Base-by-base conservation (phyloP, 2,329 filamentous ascomycete genomes). In the Botrytis squamosa region DNA sequence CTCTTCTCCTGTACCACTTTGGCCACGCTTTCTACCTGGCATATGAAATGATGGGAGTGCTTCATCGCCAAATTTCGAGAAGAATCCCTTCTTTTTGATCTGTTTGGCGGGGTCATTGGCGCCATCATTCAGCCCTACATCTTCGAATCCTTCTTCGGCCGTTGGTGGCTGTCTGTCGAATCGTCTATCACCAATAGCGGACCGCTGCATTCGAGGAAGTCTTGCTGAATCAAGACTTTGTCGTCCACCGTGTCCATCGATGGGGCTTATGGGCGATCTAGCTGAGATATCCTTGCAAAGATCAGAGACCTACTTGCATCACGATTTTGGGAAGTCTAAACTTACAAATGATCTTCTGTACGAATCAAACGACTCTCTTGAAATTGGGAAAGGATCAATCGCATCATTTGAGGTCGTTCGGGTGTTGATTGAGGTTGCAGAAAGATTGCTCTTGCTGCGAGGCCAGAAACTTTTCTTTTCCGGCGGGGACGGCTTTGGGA, bases 291-390 rank as follows among this genome's bases (percentile, higher is more conserved):
- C 95, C 95, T 97, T 74, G 74, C 52, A 73, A n/a, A 62, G 16
- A 75, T 75, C 46, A 77, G 73, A 46, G 20, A 44, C 29, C 25
- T 42, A 46, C 49, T 65, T 52, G 18, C 40, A 57, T 44, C 36
- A n/a, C 25, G n/a, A 68, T 57, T 65, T 40, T 25, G 22, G 57
- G 36, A 20, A 55, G n/a, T 33, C 40, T 57, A 16, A 22, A 86
- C 92, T 78, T 88, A 97, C 95, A 85, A 98, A 98, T 76, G 95
- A 98, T 80, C 96, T 90, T 76, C 96, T 88, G 84, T 98, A 98
- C 4, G 95, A 97, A 82, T 98, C 96, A 81, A 98, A 98, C 2
- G 95, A 98, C 84, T 98, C 96, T 80, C 95, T 89, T 55, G 95
- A 97, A 82, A 98, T 98, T 76, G 92, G 94, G 82, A 98, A 98